Conservation (phyloP, 1,139 yeast species). For the Pichia sp. region DNA sequence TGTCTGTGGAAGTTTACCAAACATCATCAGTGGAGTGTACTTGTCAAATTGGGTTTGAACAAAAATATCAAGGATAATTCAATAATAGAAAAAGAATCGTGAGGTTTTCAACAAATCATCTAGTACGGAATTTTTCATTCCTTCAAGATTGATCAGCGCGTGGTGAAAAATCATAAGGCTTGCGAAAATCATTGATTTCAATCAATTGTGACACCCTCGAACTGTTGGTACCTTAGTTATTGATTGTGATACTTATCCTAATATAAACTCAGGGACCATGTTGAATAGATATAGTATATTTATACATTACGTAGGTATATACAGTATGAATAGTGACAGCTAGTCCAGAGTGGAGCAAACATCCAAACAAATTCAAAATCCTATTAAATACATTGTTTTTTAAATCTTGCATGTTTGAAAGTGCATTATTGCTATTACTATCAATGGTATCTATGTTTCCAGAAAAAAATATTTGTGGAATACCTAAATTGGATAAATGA, state of each 20-base stretch:
- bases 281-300: constrained; percentile 7
- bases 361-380: constrained; percentile 2
- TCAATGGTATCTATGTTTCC: not conserved
- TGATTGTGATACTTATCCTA: too few relatives aligned
- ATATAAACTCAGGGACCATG: not conserved
- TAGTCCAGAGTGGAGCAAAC: constrained; percentile 1
- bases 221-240: too few relatives aligned
- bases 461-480: constrained; percentile 3
- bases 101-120: too few relatives aligned
- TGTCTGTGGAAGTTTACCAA: constrained; percentile 11
- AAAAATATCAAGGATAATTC: too few relatives aligned
- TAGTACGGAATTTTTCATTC: too few relatives aligned
- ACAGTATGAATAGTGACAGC: constrained; percentile 6
- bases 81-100: too few relatives aligned
- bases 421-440: not conserved
- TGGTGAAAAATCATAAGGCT: too few relatives aligned
- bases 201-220: too few relatives aligned
- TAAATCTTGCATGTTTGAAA: not conserved
- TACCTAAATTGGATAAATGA: not conserved
- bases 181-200: too few relatives aligned
- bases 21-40: constrained; percentile 8
- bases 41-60: too few relatives aligned
- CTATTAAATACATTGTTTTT: constrained; percentile 1
- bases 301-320: constrained; percentile 3
- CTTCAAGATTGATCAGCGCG: too few relatives aligned